phyloP scores from a whole-genome alignment of 2,329 filamentous ascomycete genomes.

The Alternaria sp. region DNA sequence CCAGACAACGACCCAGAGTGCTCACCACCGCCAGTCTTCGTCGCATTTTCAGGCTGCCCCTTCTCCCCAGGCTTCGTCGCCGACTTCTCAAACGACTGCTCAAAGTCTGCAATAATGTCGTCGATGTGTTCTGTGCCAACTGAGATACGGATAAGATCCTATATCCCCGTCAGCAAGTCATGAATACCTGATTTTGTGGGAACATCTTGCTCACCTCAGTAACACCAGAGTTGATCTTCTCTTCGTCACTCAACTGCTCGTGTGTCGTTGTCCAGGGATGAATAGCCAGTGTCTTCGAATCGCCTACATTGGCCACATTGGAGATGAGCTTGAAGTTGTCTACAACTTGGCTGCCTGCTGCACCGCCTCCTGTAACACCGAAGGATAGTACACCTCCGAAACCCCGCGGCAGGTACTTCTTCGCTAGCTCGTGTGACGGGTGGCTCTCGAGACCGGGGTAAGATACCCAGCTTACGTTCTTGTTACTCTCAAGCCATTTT shows the following conservation, averaged over 20 bases:
- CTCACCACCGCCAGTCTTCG: conserved; percentile 41
- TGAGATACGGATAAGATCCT: conserved; percentile 93
- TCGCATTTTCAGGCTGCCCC: conserved; percentile 45
- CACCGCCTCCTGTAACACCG: conserved; percentile 86
- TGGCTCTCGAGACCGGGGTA: conserved; percentile 90
- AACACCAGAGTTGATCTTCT: conserved; percentile 81
- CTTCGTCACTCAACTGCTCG: conserved; percentile 85
- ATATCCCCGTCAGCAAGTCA: conserved; percentile 16
- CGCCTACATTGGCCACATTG: conserved; percentile 94
- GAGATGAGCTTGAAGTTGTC: conserved; percentile 95
- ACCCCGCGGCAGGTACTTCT: conserved; percentile 84
- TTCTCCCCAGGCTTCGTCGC: conserved; percentile 55
- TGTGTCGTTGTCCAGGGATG: conserved; percentile 97
- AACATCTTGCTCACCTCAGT: conserved; percentile 66
- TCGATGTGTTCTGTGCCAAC: conserved; percentile 97
- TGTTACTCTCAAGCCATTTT: conserved; percentile 81
- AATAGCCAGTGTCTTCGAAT: conserved; percentile 93
- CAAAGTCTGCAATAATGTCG: conserved; percentile 95
- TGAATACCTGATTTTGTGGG: background rate
- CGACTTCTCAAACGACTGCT: conserved; percentile 79
- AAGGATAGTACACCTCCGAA: conserved; percentile 93
- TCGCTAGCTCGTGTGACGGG: conserved; percentile 78
- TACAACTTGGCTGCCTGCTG: conserved; percentile 85
- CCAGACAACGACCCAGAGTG: conserved; percentile 43
- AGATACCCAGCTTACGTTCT: conserved; percentile 89